These are phyloP conservation scores for Linnemannia zychae DNA, from an alignment of 192 early-diverging fungal species.

Conservation along the genomic window DNA sequence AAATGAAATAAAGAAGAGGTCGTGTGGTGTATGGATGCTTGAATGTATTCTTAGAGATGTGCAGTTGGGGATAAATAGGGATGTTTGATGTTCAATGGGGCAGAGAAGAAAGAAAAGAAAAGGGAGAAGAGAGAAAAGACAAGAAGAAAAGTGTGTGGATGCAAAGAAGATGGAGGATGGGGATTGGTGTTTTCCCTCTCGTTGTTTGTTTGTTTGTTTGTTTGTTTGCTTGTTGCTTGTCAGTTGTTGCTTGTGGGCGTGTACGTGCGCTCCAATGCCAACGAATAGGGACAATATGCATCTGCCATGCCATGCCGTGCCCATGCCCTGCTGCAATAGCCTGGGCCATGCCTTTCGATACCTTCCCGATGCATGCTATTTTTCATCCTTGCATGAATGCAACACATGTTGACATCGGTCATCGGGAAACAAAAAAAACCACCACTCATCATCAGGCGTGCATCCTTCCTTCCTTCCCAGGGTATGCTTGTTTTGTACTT, in stretches of 20 bases:
- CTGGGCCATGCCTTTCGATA: neutral
- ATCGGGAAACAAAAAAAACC: neutral
- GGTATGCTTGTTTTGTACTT: neutral
- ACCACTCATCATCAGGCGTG: neutral
- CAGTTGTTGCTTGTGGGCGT: neutral
- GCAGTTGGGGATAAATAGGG: neutral
- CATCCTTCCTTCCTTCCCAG: neutral
- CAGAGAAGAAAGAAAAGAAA: neutral
- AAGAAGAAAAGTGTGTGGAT: neutral
- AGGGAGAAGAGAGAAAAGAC: neutral
- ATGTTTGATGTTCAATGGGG: neutral
- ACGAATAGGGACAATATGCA: neutral
- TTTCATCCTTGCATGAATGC: neutral
- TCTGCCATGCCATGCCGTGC: conserved; percentile 1
- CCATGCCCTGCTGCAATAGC: conserved; percentile 3
- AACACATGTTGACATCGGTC: neutral
- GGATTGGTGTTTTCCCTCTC: neutral
- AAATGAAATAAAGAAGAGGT: conserved; percentile 9
- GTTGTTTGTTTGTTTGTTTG: neutral
- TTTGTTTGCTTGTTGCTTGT: neutral
- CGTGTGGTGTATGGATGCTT: neutral
- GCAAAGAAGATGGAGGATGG: neutral
- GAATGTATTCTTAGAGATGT: neutral
- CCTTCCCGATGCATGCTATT: conserved; percentile 3
- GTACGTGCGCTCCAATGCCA: neutral